Percentiles rank a stretch among this genome's conserved stretches.
Conservation (phyloP, 768 basidiomycete species). For the Lactarius deliciosus region DNA sequence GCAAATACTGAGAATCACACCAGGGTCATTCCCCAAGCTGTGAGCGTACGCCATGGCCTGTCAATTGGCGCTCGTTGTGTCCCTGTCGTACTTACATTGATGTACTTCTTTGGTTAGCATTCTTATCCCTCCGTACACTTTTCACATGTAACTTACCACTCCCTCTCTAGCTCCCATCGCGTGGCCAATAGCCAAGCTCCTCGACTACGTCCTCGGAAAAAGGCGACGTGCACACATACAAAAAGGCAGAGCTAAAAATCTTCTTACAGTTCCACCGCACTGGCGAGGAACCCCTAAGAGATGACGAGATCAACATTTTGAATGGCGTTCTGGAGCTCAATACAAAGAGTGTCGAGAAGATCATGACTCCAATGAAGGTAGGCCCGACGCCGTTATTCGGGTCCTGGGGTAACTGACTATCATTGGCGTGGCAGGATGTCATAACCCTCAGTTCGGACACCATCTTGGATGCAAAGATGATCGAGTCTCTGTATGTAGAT, state of each 20-base stretch:
- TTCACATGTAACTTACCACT: not conserved
- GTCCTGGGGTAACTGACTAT: not conserved
- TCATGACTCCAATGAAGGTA: constrained; percentile 60
- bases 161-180: constrained; percentile 48
- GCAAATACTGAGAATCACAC: not conserved
- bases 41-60: constrained; percentile 64
- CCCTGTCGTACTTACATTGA: constrained; percentile 49
- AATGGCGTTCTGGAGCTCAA: constrained; percentile 80
- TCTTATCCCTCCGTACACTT: constrained; percentile 15
- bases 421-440: constrained; percentile 55
- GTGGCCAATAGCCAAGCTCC: constrained; percentile 61
- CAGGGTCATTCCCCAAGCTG: constrained; percentile 73
- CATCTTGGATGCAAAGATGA: constrained; percentile 71
- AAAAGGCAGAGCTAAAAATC: constrained; percentile 64
- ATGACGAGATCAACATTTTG: constrained; percentile 79
- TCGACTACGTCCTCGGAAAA: constrained; percentile 79
- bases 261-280: constrained; percentile 76
- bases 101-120: constrained; percentile 48
- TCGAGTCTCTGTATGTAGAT: constrained; percentile 67
- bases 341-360: constrained; percentile 57
- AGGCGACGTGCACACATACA: constrained; percentile 72
- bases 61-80: constrained; percentile 53
- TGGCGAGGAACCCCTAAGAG: constrained; percentile 73
- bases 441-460: constrained; percentile 77
- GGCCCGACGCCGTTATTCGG: not conserved